Evolutionary conservation across 176 grass and related monocot genomes (phyloP), one percentile per base, ranked within the genome.

Genomic region (Miscanthus lutarioriparius): DNA sequence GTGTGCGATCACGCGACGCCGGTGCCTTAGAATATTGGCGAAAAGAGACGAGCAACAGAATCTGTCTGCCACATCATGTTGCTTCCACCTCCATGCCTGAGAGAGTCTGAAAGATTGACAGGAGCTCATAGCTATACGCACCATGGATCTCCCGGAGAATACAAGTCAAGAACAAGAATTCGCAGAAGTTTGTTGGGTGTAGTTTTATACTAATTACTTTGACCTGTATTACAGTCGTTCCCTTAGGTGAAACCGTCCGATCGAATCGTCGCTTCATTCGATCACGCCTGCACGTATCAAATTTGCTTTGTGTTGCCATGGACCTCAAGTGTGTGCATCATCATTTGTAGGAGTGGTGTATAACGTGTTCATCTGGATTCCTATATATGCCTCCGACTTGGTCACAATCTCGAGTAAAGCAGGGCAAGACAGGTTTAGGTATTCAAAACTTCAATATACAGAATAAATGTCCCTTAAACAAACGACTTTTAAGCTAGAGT

Each of bases 171-270:
- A 48, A 47, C 13, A 14, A 47, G 62, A 35, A 7, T 72, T 63
- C 32, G 27, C 9, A 2, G 27, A 15, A 16, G 30, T n/a, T 43
- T 1, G 44, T 32, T 4, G 22, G 33, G 11, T 5, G 10, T 35
- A n/a, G 36, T 47, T 19, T 22, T 45, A 67, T 71, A 9, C 1
- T 36, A 36, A 36, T 8, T 39, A 41, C 40, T 41, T 10, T 62
- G 37, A 36, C 75, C 8, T 22, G 37, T 19, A 10, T 27, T 41
- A 10, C 8, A 45, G 23, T 81, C 14, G 7, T 4, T 2, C 11
- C 3, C 35, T 41, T 69, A 64, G 84, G 84, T 80, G 48, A 71
- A 64, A 86, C 67, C 54, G 47, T 20, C 48, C 76, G 22, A 85
- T 78, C 83, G 25, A 77, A 70, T 78, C 45, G 17, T 22, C 38